Base-by-base conservation (phyloP, 371 early-diverging fungal species). In the Apophysomyces variabilis region DNA sequence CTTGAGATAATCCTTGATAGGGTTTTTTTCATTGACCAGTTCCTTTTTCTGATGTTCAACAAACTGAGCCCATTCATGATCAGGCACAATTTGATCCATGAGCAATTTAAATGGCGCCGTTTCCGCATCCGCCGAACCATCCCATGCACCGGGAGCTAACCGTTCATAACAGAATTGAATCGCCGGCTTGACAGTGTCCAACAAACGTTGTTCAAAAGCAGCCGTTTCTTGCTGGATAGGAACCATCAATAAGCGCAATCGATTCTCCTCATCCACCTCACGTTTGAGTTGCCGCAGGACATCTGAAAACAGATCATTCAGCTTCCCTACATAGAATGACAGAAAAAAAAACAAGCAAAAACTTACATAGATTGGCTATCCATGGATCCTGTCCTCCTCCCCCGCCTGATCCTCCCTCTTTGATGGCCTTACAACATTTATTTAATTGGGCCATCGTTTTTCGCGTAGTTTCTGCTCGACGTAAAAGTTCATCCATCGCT, bases 251-350 rank as follows among this genome's bases (percentile, higher is more conserved):
- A 74, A 12, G 13, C 78, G 64, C 32, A 80, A 44, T 1, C 80
- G 62, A 37, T 80, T 80, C 54, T 80, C 80, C 59, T 80, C 80
- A 46, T 77, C 77, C 4, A 76, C 67, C 64, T 80, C 80, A 14
- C 66, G 73, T 44, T 80, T 80, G 50, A 80, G 60, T 32, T 80
- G 77, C 12, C 78, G 69, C 6, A 80, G 65, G 1, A 80, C 78
- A 61, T 72, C 80, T 80, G 56, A 50, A n/a, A 60, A 62, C 41
- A 35, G 16, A 26, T 26, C 13, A 57, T 21, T 21, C 9, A 44
- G 5, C 12, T 56, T 57, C 32, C 38, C 46, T 9, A 7, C 54
- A 21, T 8, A n/a, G 41, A 11, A 38, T 39, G 4, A n/a, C 12
- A 11, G 14, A 11, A 37, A 26, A 26, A 26, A 26, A 26, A 26